phyloP scores from a whole-genome alignment of 169 alveolate genomes.

The Plasmodium billcollinsi region DNA sequence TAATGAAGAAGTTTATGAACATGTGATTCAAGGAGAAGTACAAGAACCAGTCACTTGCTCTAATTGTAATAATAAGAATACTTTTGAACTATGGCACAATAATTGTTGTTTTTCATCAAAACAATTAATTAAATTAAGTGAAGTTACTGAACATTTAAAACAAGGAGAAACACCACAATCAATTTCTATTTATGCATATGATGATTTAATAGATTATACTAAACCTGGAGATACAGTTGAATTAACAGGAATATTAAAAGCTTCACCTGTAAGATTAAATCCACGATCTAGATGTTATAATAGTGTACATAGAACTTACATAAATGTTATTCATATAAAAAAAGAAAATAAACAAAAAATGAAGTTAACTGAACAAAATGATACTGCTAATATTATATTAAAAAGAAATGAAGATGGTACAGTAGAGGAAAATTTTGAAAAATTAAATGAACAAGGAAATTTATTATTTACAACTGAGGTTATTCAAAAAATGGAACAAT shows the following conservation, averaged over 20 bases:
- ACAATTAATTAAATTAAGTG: slow-evolving; percentile 95
- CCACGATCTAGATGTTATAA: slow-evolving; percentile 92
- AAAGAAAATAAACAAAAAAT: slow-evolving; percentile 80
- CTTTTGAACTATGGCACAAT: slow-evolving; percentile 95
- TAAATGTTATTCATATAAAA: slow-evolving; percentile 93
- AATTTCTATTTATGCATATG: slow-evolving; percentile 94
- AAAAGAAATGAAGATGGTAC: slow-evolving; percentile 79
- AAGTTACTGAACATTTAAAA: slow-evolving; percentile 93
- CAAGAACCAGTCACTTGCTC: slow-evolving; percentile 96
- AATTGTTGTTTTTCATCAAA: slow-evolving; percentile 95
- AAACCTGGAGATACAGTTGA: slow-evolving; percentile 98
- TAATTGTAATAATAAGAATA: slow-evolving; percentile 92
- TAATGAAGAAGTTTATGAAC: slow-evolving; percentile 89
- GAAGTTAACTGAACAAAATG: slow-evolving; percentile 77
- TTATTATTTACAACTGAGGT: slow-evolving; percentile 81
- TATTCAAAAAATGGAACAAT: slow-evolving; percentile 87
- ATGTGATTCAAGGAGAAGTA: slow-evolving; percentile 95
- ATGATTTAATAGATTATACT: slow-evolving; percentile 95
- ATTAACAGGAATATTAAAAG: slow-evolving; percentile 96
- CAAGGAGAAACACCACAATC: slow-evolving; percentile 96
- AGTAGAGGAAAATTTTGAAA: slow-evolving; percentile 75
- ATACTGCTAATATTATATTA: slow-evolving; percentile 49
- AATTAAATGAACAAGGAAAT: slow-evolving; percentile 77
- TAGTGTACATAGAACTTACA: slow-evolving; percentile 94
- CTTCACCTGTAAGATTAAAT: slow-evolving; percentile 94